A percentile compares a stretch with the other conserved stretches of the same genome.
Conservation (phyloP, 306 rosid genomes). For the Aeschynomene evenia region DNA sequence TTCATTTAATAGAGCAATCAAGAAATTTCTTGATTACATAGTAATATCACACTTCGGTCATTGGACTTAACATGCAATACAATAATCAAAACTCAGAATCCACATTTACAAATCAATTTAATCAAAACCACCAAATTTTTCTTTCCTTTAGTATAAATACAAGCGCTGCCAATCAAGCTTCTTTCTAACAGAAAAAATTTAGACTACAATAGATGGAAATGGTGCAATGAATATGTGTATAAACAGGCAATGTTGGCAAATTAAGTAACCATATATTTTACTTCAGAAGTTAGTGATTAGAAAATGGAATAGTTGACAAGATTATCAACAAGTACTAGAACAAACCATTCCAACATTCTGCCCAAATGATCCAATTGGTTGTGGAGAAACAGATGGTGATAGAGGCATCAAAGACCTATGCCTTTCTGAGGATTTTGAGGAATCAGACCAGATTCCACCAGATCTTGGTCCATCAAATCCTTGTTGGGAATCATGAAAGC, state of each 20-base stretch:
- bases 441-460: conserved; percentile 75
- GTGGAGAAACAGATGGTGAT: conserved; percentile 70
- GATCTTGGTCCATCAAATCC: conserved; percentile 74
- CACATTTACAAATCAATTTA: conserved; percentile 18
- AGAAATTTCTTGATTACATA: neutral
- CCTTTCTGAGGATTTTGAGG: conserved; percentile 70
- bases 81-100: neutral
- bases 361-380: conserved; percentile 71
- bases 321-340: conserved; percentile 39
- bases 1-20: neutral
- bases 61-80: neutral
- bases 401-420: conserved; percentile 68
- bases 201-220: neutral
- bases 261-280: neutral
- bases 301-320: conserved; percentile 13
- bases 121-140: neutral
- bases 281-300: conserved; percentile 12
- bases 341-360: conserved; percentile 78
- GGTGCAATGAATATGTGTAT: neutral
- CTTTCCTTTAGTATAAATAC: neutral
- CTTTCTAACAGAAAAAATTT: conserved; percentile 14
- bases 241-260: neutral
- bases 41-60: neutral
- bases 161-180: neutral
- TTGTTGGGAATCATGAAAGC: conserved; percentile 76